phyloP scores from a whole-genome alignment of 2,329 filamentous ascomycete species.

The Colletotrichum lini region DNA sequence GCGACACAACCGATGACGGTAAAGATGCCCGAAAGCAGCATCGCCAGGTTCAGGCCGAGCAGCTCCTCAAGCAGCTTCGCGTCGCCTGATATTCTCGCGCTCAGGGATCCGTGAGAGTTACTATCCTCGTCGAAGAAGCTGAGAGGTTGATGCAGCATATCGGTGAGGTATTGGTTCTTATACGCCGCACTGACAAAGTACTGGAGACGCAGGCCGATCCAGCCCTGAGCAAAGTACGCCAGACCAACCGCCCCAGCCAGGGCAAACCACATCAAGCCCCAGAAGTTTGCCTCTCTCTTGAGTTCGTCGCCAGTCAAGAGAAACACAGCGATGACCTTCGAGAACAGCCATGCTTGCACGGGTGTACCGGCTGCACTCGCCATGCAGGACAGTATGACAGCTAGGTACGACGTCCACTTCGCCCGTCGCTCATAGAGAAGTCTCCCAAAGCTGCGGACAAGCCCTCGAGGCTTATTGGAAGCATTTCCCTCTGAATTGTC shows the following conservation, averaged over 20 bases:
- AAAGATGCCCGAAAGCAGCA: slow-evolving; percentile 49
- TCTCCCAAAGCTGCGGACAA: slow-evolving; percentile 39
- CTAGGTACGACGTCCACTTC: slow-evolving; percentile 47
- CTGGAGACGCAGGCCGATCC: slow-evolving; percentile 41
- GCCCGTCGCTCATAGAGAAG: slow-evolving; percentile 44
- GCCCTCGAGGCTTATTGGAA: slow-evolving; percentile 22
- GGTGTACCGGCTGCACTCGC: slow-evolving; percentile 47
- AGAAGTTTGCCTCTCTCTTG: slow-evolving; percentile 44
- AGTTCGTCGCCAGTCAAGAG: slow-evolving; percentile 42
- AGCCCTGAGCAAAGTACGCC: slow-evolving; percentile 47
- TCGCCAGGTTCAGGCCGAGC: slow-evolving; percentile 50
- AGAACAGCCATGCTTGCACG: slow-evolving; percentile 50
- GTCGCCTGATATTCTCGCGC: slow-evolving; percentile 48
- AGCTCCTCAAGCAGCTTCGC: slow-evolving; percentile 52
- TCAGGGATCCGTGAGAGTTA: slow-evolving; percentile 49
- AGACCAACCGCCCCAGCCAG: slow-evolving; percentile 49
- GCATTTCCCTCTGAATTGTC: background rate
- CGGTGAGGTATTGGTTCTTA: slow-evolving; percentile 47
- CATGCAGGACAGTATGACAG: slow-evolving; percentile 47
- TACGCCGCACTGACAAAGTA: slow-evolving; percentile 41
- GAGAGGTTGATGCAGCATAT: slow-evolving; percentile 49
- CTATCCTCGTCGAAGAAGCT: slow-evolving; percentile 50
- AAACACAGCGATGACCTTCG: slow-evolving; percentile 48
- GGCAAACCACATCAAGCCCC: slow-evolving; percentile 52
- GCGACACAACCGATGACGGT: slow-evolving; percentile 49